Base-by-base conservation (phyloP, 2,329 filamentous ascomycete genomes). In the Colletotrichum simmondsii region DNA sequence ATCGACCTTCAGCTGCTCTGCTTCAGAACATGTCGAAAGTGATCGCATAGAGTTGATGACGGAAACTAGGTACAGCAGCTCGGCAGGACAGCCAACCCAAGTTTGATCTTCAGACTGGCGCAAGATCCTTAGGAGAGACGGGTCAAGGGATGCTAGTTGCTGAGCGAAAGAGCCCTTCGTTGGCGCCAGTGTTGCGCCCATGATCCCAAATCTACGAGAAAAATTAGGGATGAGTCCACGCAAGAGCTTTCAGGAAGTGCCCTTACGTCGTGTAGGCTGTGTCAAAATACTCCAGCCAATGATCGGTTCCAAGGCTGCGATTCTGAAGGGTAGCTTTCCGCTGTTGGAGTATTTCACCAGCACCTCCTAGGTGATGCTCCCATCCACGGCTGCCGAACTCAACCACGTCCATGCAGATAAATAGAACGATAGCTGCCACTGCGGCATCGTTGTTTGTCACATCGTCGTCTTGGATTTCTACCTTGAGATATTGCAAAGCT, bases 41-140 rank as follows among this genome's bases (percentile, higher is more conserved):
- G n/a, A 63, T 5, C 69, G 64, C 14, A 68, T 32, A 4, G 69
- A 72, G 32, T 72, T 72, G 49, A 62, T 30, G 1, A 32, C 28
- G 12, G 69, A 72, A 10, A 72, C 24, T 19, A 68, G 28, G 22
- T 68, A 72, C 16, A 72, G 24, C 2, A 72, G 52, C 52, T 72
- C 69, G 37, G 69, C 69, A 12, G 69, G 69, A 42, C 69, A 72
- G 6, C 69, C 69, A 6, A 72, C 69, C 69, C 69, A 72, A 12
- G 69, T 72, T 14, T 72, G 69, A 19, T 53, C 32, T 53, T 72
- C 69, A 2, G 69, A 72, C 16, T 63, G 65, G 19, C 58, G 69
- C 30, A 72, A n/a, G 37, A 26, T 52, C 16, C 62, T 28, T 22
- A 68, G 30, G 37, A 72, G 46, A 8, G 59, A 24, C 1, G 65